These are phyloP conservation scores for Pseudogymnoascus sp. DNA, from an alignment of 2,329 filamentous ascomycete genomes.

Conservation along the genomic window DNA sequence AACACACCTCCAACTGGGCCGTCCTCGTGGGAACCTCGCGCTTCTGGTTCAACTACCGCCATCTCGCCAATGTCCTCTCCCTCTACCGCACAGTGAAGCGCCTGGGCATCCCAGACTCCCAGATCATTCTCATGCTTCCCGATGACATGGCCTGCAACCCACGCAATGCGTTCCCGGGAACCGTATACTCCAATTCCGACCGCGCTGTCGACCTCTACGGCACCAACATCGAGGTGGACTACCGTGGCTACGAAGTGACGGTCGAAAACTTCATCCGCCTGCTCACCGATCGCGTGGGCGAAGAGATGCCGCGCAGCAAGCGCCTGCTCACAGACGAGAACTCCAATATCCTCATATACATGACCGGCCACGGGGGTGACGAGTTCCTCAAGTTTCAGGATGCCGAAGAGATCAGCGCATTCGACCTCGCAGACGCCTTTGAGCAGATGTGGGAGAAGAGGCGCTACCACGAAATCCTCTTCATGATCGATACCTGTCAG, in stretches of 20 bases:
- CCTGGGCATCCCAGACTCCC: constrained; percentile 92
- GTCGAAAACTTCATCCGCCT: constrained; percentile 98
- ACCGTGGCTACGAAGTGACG: constrained; percentile 94
- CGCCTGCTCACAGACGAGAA: constrained; percentile 87
- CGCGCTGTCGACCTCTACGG: constrained; percentile 93
- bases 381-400: constrained; percentile 99
- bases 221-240: constrained; percentile 98
- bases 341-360: constrained; percentile 96
- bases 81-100: constrained; percentile 98
- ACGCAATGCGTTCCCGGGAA: constrained; percentile 93
- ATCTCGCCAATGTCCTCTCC: constrained; percentile 94
- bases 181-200: constrained; percentile 97
- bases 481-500: constrained; percentile 99
- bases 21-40: constrained; percentile 97
- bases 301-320: constrained; percentile 93
- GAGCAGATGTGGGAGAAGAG: constrained; percentile 99
- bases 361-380: constrained; percentile 97
- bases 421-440: constrained; percentile 93
- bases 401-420: constrained; percentile 92
- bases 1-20: constrained; percentile 98
- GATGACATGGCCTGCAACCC: constrained; percentile 99
- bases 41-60: constrained; percentile 99
- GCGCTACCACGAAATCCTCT: constrained; percentile 94
- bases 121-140: constrained; percentile 99
- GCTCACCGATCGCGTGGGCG: constrained; percentile 86